A percentile compares a stretch with the other conserved stretches of the same genome.
Conservation (phyloP, 2,329 filamentous ascomycete species). For the Ceratocystis variospora region DNA sequence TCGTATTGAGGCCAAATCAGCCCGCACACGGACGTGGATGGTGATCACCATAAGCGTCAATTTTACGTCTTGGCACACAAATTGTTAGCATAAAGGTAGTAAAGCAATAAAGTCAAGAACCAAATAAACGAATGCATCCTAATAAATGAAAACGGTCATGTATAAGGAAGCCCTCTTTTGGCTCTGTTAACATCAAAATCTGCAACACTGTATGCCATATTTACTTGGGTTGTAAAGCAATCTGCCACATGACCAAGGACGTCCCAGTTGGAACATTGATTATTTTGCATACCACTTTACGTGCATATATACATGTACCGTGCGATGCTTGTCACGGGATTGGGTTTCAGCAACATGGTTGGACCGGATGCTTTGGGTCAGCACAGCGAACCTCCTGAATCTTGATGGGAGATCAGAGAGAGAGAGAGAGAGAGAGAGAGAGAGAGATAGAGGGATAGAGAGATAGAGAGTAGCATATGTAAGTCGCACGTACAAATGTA, state of each 20-base stretch:
- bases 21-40: not conserved
- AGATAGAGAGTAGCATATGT: not conserved
- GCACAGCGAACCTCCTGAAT: not conserved
- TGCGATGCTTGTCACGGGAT: not conserved
- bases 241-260: not conserved
- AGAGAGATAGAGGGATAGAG: not conserved
- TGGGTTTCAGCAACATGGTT: not conserved
- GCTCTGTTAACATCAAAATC: not conserved
- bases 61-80: not conserved
- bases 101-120: not conserved
- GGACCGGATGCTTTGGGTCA: not conserved
- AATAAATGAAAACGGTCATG: not conserved
- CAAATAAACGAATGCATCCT: not conserved
- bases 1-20: not conserved
- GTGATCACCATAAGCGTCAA: not conserved
- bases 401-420: not conserved
- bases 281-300: too few relatives aligned
- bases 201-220: not conserved
- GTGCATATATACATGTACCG: not conserved
- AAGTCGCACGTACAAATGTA: not conserved
- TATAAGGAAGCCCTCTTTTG: not conserved
- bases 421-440: not conserved
- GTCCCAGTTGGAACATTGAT: not conserved
- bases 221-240: not conserved
- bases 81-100: not conserved